phyloP scores from a whole-genome alignment of 139 green algal genomes.

The Picochlorum costavermella region DNA sequence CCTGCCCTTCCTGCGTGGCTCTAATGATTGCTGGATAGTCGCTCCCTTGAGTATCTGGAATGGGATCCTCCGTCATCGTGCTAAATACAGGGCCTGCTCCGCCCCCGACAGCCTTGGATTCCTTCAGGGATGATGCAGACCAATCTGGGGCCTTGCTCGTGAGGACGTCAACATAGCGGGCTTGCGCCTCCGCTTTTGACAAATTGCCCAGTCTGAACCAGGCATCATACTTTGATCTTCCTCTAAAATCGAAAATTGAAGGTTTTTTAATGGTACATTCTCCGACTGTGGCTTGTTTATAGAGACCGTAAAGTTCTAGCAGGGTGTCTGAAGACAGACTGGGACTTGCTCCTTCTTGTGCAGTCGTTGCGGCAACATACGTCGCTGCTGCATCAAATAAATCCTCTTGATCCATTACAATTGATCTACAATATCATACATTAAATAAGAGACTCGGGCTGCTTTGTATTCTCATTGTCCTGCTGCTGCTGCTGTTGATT shows the following conservation, averaged over 20 bases:
- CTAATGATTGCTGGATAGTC: neutral
- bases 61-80: slow-evolving; percentile 7
- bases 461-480: too few relatives aligned
- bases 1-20: neutral
- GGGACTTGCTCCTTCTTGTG: too few relatives aligned
- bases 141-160: slow-evolving; percentile 9
- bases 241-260: slow-evolving; percentile 32
- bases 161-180: slow-evolving; percentile 19
- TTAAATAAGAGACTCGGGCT: too few relatives aligned
- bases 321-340: slow-evolving; percentile 4
- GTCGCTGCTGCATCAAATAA: slow-evolving; percentile 29
- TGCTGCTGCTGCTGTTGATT: too few relatives aligned
- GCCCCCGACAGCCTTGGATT: neutral
- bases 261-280: slow-evolving; percentile 31
- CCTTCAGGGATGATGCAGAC: neutral
- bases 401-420: slow-evolving; percentile 10
- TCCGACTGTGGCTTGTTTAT: slow-evolving; percentile 42
- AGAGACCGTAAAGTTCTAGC: slow-evolving; percentile 41
- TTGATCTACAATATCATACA: too few relatives aligned
- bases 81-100: slow-evolving; percentile 24
- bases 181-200: neutral
- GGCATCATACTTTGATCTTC: slow-evolving; percentile 31
- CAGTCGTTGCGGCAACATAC: slow-evolving; percentile 10
- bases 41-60: neutral
- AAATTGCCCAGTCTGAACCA: slow-evolving; percentile 15